phyloP scores from a whole-genome alignment of 495 filamentous ascomycete genomes.

The Daldinia vernicosa region DNA sequence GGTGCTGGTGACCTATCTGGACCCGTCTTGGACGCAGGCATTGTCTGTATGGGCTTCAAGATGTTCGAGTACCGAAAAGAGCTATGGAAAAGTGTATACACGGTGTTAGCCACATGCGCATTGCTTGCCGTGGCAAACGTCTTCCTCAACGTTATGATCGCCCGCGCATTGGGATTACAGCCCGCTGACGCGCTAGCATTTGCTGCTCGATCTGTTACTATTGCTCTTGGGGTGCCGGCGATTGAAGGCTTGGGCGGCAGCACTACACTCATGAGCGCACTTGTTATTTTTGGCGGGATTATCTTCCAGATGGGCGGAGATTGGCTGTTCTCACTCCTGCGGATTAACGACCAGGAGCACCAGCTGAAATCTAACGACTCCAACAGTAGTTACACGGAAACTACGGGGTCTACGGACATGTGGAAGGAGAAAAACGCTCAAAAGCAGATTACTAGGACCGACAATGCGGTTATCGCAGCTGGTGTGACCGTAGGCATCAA shows the following conservation, averaged over 20 bases:
- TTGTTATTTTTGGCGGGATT: constrained; percentile 58
- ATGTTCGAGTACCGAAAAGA: constrained; percentile 57
- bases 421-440: neutral
- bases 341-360: constrained; percentile 23
- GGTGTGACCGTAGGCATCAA: constrained; percentile 60
- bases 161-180: constrained; percentile 47
- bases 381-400: constrained; percentile 9
- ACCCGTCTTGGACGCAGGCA: constrained; percentile 55
- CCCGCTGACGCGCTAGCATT: constrained; percentile 51
- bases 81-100: constrained; percentile 50
- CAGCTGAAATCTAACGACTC: neutral
- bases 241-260: constrained; percentile 52
- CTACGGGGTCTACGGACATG: neutral
- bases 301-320: constrained; percentile 55
- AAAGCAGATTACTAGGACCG: constrained; percentile 8
- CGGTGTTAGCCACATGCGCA: constrained; percentile 46
- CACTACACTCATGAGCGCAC: constrained; percentile 52
- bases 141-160: constrained; percentile 49
- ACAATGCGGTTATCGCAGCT: constrained; percentile 49
- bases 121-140: constrained; percentile 49
- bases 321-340: constrained; percentile 47
- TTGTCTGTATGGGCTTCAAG: constrained; percentile 58
- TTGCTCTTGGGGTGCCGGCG: constrained; percentile 48
- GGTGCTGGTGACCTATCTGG: constrained; percentile 56
- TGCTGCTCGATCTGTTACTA: constrained; percentile 57